Evolutionary conservation across 805 yeast genomes (phyloP), one percentile per base, ranked within the genome.

Genomic region (Candida germanica): DNA sequence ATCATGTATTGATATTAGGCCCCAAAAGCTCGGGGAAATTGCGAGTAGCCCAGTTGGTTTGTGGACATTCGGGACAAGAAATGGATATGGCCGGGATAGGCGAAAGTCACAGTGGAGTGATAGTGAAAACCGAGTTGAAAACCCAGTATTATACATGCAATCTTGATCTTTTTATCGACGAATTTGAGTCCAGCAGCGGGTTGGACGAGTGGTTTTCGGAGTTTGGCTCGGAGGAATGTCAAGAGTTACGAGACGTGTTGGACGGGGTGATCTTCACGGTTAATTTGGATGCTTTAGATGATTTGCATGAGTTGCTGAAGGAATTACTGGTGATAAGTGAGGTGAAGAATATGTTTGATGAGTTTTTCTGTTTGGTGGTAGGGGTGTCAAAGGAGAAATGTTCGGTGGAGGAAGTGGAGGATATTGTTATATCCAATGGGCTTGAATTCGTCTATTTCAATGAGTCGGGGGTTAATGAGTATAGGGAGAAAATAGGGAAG

Each of bases 211-310:
- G 79, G 76, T 38, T 40, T 25, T 31, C 44, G 0, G 78, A 75
- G 40, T 66, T 75, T 38, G 10, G 28, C 7, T 35, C 53, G 1
- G 56, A 47, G 0, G 77, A 72, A 25, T 58, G 52, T 38, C 46
- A 39, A 16, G 79, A 73, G 35, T 48, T 75, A 22, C 51, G 80
- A 17, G 73, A 68, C 14, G 69, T 50, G 1, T 27, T 75, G 3
- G 72, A 68, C 28, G 80, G 80, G 1, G 19, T 73, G 8, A 52
- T 75, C 3, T 54, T 72, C 40, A 66, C 75, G 1, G 24, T 73
- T 10, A 58, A 64, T 40, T 33, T 59, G 28, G 46, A 44, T 7
- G 22, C 37, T n/a, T n/a, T n/a, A n/a, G n/a, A n/a, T n/a, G n/a
- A n/a, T n/a, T n/a, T n/a, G n/a, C n/a, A n/a, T n/a, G n/a, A n/a